Evolutionary conservation across 805 yeast species (phyloP).

Genomic region (Soucietia sequanensis): DNA sequence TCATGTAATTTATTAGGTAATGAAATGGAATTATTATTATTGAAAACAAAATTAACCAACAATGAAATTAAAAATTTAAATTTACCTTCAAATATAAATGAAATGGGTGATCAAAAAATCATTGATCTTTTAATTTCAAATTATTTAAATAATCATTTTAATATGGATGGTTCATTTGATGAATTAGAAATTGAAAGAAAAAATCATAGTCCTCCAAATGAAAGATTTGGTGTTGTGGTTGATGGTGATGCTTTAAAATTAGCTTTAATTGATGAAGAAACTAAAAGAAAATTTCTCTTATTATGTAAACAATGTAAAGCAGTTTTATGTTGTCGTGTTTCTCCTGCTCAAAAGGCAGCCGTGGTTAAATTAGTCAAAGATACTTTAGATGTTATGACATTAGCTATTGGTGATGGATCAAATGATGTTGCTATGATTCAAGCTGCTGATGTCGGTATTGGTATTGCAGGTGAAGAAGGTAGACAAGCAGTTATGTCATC

Average conservation of each 20-base stretch:
- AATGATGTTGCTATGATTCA: conserved; percentile 92
- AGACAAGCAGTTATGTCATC: conserved; percentile 87
- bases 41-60: conserved; percentile 35
- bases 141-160: conserved; percentile 55
- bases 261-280: conserved; percentile 37
- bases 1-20: conserved; percentile 75
- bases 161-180: conserved; percentile 55
- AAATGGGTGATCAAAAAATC: conserved; percentile 25
- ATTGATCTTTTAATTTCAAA: conserved; percentile 50
- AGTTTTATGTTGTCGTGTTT: conserved; percentile 82
- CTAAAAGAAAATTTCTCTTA: conserved; percentile 59
- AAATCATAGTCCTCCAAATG: conserved; percentile 66
- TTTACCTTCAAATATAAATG: conserved; percentile 15
- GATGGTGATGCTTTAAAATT: conserved; percentile 75
- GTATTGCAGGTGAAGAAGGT: conserved; percentile 92
- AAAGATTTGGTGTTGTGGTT: conserved; percentile 66
- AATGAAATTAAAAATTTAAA: conserved; percentile 24
- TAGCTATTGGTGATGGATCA: conserved; percentile 88
- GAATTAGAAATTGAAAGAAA: conserved; percentile 53
- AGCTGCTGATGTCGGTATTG: conserved; percentile 84
- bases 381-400: conserved; percentile 73
- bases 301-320: conserved; percentile 79
- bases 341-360: conserved; percentile 86
- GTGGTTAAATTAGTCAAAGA: conserved; percentile 78
- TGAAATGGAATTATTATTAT: conserved; percentile 71